A percentile compares a stretch with the other conserved stretches of the same genome.
These are phyloP conservation scores for Zygotorulaspora chibaensis DNA, from an alignment of 805 yeast genomes.

Conservation along the genomic window DNA sequence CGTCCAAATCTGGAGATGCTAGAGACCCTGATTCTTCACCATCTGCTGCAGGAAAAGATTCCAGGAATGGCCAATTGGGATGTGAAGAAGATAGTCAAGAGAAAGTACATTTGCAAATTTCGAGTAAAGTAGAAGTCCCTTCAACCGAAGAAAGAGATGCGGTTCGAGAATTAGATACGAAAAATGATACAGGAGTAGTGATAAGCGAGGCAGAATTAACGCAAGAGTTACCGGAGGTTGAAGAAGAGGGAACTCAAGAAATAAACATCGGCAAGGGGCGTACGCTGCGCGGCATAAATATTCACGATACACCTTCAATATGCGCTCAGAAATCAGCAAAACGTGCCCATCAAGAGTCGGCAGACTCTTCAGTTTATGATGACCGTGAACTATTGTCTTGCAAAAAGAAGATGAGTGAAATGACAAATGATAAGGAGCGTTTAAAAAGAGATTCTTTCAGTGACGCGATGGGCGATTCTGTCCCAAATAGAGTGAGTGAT, in stretches of 20 bases:
- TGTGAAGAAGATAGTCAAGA: constrained; percentile 9
- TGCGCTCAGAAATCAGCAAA: not conserved
- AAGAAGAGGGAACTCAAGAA: constrained; percentile 14
- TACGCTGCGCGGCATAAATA: not conserved
- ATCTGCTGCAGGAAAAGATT: not conserved
- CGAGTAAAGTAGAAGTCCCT: constrained; percentile 14
- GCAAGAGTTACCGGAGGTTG: constrained; percentile 32
- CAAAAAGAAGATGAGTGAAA: not conserved
- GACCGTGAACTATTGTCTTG: not conserved
- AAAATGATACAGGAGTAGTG: constrained; percentile 8
- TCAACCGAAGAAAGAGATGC: constrained; percentile 1
- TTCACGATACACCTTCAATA: not conserved
- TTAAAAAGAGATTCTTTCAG: not conserved
- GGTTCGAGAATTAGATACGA: not conserved
- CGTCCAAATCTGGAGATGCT: constrained; percentile 11
- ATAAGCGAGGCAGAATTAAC: constrained; percentile 28
- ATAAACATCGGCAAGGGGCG: not conserved
- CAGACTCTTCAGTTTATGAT: not conserved
- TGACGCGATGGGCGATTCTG: no score
- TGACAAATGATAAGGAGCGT: not conserved
- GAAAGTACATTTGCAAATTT: constrained; percentile 15
- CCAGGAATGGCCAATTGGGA: not conserved
- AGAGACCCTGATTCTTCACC: constrained; percentile 5
- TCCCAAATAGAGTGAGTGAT: no score
- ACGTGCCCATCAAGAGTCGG: not conserved